These are phyloP conservation scores for Mucor mucedo DNA, from an alignment of 371 early-diverging fungal species.

Conservation along the genomic window DNA sequence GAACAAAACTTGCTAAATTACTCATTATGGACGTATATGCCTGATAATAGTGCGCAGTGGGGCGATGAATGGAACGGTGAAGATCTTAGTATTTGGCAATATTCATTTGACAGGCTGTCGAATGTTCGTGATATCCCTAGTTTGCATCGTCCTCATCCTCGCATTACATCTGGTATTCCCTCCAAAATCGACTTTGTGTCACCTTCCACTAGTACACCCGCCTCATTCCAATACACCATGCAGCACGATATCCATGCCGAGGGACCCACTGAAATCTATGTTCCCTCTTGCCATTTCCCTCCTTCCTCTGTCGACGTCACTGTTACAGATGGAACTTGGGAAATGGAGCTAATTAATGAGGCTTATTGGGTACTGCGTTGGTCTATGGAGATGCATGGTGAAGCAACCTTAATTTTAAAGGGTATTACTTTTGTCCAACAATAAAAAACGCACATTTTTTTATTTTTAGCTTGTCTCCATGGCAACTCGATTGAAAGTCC, in stretches of 20 bases:
- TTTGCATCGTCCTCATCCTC: conserved; percentile 47
- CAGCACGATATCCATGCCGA: background rate
- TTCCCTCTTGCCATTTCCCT: conserved; percentile 29
- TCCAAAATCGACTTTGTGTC: conserved; percentile 31
- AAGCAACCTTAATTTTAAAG: conserved; percentile 18
- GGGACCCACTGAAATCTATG: conserved; percentile 27
- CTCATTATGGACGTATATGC: conserved; percentile 72
- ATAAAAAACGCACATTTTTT: background rate
- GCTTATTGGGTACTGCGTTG: conserved; percentile 26
- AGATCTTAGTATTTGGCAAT: conserved; percentile 62
- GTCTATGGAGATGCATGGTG: conserved; percentile 16
- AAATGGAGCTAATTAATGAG: background rate
- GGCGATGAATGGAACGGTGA: conserved; percentile 82
- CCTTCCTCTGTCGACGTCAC: conserved; percentile 1
- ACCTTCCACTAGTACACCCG: conserved; percentile 31
- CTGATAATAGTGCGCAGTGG: conserved; percentile 62
- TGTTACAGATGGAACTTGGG: conserved; percentile 12
- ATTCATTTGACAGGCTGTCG: background rate
- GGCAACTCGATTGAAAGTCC: too few species aligned
- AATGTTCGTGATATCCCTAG: conserved; percentile 38
- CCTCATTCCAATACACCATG: conserved; percentile 29
- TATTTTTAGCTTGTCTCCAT: background rate
- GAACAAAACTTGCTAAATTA: conserved; percentile 67
- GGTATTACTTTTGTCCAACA: conserved; percentile 3
- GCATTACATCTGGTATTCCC: conserved; percentile 39